A percentile compares a stretch with the other conserved stretches of the same genome.
phyloP scores from a whole-genome alignment of 768 basidiomycete species.

The Dentipellis sp. region DNA sequence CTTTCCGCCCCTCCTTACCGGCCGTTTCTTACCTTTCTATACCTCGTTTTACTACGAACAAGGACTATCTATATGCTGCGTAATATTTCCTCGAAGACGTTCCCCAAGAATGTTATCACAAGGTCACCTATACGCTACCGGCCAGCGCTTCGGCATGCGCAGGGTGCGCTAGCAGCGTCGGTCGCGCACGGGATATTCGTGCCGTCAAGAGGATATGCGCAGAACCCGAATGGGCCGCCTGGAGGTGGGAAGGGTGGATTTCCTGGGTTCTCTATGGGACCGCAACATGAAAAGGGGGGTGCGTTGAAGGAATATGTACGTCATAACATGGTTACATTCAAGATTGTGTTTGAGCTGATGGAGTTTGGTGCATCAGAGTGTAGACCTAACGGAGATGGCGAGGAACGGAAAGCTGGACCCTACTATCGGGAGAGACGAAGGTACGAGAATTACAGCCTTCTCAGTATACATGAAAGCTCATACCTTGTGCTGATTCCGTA shows the following conservation, averaged over 20 bases:
- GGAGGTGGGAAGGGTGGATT: slow-evolving; percentile 37
- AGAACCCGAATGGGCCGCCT: slow-evolving; percentile 33
- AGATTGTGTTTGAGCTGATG: neutral
- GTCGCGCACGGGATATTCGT: neutral
- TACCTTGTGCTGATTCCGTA: no score
- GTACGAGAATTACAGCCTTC: slow-evolving; percentile 23
- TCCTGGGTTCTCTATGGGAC: slow-evolving; percentile 48
- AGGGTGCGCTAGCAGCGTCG: neutral
- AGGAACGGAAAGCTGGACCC: slow-evolving; percentile 83
- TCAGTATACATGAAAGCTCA: no score
- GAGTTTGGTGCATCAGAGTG: slow-evolving; percentile 37
- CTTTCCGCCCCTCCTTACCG: no score
- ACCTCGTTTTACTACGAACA: neutral
- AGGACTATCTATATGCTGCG: neutral
- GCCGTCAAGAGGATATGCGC: slow-evolving; percentile 32
- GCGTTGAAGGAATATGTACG: slow-evolving; percentile 73
- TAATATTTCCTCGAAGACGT: neutral
- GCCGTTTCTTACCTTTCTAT: neutral
- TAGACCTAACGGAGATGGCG: slow-evolving; percentile 80
- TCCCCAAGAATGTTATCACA: neutral
- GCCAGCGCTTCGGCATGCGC: neutral
- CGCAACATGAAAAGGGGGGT: slow-evolving; percentile 70
- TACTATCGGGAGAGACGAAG: slow-evolving; percentile 83
- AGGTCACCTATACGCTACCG: neutral
- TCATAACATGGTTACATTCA: slow-evolving; percentile 5